Percentiles rank a stretch among this genome's conserved stretches.
Conservation (phyloP, 2,329 filamentous ascomycete genomes). For the Bisporella sp. region DNA sequence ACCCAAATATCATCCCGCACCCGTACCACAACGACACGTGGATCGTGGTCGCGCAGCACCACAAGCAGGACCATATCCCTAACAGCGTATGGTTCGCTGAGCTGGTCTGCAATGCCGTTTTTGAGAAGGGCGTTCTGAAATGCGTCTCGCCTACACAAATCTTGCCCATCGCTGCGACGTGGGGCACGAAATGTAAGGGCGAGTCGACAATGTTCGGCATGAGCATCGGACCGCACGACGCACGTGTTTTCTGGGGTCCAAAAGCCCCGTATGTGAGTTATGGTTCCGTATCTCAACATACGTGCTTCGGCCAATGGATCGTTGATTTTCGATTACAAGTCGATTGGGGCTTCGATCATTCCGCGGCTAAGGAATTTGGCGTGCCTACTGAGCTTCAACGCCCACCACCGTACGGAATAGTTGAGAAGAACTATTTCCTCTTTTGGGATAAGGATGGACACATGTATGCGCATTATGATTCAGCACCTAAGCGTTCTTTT, state of each 20-base stretch:
- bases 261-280: conserved; percentile 42
- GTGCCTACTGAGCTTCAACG: conserved; percentile 43
- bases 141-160: conserved; percentile 35
- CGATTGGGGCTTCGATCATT: conserved; percentile 32
- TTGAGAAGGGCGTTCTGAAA: conserved; percentile 33
- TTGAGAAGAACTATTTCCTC: conserved; percentile 58
- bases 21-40: conserved; percentile 39
- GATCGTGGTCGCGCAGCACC: conserved; percentile 43
- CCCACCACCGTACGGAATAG: conserved; percentile 33
- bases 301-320: conserved; percentile 51
- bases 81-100: conserved; percentile 33
- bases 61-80: conserved; percentile 21
- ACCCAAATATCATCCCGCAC: conserved; percentile 53
- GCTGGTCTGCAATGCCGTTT: conserved; percentile 42
- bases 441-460: conserved; percentile 47
- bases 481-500: conserved; percentile 42
- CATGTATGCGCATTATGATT: conserved; percentile 46
- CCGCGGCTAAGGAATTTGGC: conserved; percentile 17
- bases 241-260: conserved; percentile 49
- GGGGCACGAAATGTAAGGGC: conserved; percentile 22
- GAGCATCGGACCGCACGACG: conserved; percentile 45
- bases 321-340: conserved; percentile 45
- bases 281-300: conserved; percentile 46
- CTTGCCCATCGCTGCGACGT: conserved; percentile 41
- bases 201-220: not conserved